Base-by-base conservation (phyloP, 1,139 yeast genomes). In the Saccharomycopsis crataegensis region DNA sequence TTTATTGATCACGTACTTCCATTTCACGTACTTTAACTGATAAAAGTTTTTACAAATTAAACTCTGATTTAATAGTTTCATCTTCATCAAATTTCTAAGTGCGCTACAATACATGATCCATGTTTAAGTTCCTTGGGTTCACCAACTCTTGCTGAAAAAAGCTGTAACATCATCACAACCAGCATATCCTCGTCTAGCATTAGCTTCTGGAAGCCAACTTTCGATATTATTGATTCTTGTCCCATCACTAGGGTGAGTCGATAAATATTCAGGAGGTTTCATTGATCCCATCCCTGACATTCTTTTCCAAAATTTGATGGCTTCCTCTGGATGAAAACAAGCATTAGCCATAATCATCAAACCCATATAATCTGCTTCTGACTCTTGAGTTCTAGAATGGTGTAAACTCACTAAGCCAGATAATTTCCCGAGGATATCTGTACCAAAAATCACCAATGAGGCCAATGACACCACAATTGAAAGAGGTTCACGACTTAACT, bases 281-380 rank as follows among this genome's bases (percentile, higher is more conserved):
- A 64, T 59, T 34, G 59, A 48, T 1, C 62, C 64, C 33, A 40
- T 31, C 8, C 38, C 41, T 22, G 36, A 16, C 63, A 64, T 88
- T 96, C 63, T 73, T 55, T 76, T 68, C 99, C 99, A 93, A 57
- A 93, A 76, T 11, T 70, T 71, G 1, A 85, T 80, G 0, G 96
- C 86, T 61, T 83, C 86, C 11, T 70, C 68, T 4, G 96, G 89
- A 60, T 90, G 71, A 67, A 76, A 93, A 65, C 99, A 94, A 46
- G 96, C 96, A 58, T 82, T 73, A 1, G 96, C 82, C 96, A 93
- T 86, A 60, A 91, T 75, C 80, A 89, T 86, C 58, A 94, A 73
- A 0, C 99, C 99, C 43, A 93, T 91, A 62, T 83, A 83, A 66
- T 93, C 99, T 0, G 99, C 99, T 66, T 93, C 99, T 0, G 90